phyloP scores from a whole-genome alignment of 1,284 basidiomycete genomes.

The Trichosporon sp. region DNA sequence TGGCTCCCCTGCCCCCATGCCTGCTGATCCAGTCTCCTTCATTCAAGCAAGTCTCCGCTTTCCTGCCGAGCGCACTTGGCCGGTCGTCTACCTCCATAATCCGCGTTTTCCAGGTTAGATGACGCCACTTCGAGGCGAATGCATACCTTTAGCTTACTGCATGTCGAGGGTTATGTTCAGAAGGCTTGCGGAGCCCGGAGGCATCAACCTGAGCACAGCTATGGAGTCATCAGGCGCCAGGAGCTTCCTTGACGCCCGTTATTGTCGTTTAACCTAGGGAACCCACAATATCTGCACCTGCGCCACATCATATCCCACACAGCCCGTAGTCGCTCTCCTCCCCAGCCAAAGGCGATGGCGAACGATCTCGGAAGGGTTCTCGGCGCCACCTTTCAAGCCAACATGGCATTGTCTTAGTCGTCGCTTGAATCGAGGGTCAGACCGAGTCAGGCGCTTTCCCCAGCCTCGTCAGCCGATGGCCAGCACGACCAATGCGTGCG shows the following conservation, averaged over 20 bases:
- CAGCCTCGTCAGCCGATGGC: not conserved
- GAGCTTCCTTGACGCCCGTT: not conserved
- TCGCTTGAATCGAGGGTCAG: not conserved
- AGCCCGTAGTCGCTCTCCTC: not conserved
- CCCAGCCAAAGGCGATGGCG: not conserved
- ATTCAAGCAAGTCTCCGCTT: not conserved
- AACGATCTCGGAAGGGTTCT: not conserved
- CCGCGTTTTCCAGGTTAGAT: not conserved
- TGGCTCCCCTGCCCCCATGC: not conserved
- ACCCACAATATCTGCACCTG: not conserved
- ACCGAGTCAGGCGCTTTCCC: not conserved
- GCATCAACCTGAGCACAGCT: not conserved
- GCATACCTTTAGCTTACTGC: not conserved
- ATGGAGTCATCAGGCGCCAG: not conserved
- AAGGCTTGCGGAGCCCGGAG: not conserved
- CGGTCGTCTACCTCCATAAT: not conserved
- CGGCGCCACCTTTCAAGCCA: not conserved
- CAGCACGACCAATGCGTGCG: not conserved
- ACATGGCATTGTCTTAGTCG: not conserved
- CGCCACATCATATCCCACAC: constrained; percentile 2
- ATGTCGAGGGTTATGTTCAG: not conserved
- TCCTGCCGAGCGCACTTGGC: not conserved
- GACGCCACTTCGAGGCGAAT: not conserved
- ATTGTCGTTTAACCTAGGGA: not conserved
- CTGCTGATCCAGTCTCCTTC: not conserved